A percentile compares a stretch with the other conserved stretches of the same genome.
These are phyloP conservation scores for Diplotaxis tenuifolia DNA, from an alignment of 345 rosid genomes.

Conservation along the genomic window DNA sequence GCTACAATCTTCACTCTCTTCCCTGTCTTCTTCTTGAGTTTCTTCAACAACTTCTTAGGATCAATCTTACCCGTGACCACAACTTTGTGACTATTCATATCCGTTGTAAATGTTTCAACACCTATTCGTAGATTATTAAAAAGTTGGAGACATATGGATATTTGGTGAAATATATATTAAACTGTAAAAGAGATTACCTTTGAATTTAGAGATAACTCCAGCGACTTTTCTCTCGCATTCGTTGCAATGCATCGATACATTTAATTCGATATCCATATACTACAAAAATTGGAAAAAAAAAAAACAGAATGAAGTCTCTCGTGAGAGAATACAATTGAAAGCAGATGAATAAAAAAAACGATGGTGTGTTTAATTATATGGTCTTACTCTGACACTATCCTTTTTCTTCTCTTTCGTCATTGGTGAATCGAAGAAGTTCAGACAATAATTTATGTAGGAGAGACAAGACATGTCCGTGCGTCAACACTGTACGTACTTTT, in stretches of 20 bases:
- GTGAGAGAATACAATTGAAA: background rate
- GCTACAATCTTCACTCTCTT: constrained; percentile 52
- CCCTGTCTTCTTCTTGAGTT: constrained; percentile 65
- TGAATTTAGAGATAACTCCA: constrained; percentile 50
- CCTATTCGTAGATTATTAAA: constrained; percentile 39
- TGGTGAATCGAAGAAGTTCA: background rate
- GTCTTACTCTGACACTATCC: constrained; percentile 33
- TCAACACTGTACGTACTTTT: background rate
- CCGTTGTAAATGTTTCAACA: constrained; percentile 63
- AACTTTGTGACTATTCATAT: constrained; percentile 63
- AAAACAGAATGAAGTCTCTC: background rate
- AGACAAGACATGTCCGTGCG: constrained; percentile 14
- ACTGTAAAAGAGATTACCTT: constrained; percentile 19
- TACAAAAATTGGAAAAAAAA: constrained; percentile 20
- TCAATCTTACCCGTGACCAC: constrained; percentile 56
- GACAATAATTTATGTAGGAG: background rate
- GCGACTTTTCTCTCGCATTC: constrained; percentile 76
- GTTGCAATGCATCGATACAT: constrained; percentile 70
- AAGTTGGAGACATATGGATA: background rate
- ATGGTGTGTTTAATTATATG: background rate
- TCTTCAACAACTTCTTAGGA: constrained; percentile 60
- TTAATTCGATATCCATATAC: constrained; percentile 50
- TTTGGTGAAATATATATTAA: background rate
- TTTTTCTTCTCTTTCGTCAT: constrained; percentile 32
- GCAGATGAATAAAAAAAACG: background rate